Percentiles rank a stretch among this genome's conserved stretches.
Evolutionary conservation across 371 early-diverging fungal genomes (phyloP).

Genomic region (Encephalitozoon cuniculi): DNA sequence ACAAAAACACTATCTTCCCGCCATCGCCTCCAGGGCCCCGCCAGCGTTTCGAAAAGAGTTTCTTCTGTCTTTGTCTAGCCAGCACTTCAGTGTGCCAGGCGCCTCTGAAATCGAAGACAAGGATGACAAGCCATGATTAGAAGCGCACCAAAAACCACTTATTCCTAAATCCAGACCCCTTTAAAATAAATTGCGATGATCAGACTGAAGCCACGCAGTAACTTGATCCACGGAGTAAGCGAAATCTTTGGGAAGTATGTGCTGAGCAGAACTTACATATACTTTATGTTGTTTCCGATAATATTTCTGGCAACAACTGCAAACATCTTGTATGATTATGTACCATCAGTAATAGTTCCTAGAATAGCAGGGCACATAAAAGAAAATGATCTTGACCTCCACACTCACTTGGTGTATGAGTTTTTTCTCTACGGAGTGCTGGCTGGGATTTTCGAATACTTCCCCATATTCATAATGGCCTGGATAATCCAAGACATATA

Average conservation of each 20-base stretch:
- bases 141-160: background rate
- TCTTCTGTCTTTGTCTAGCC: too few relatives aligned
- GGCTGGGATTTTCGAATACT: slow-evolving; percentile 4
- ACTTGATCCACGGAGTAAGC: background rate
- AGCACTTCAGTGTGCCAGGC: too few relatives aligned
- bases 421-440: background rate
- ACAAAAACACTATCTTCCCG: too few relatives aligned
- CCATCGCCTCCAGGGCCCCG: too few relatives aligned
- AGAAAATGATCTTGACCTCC: background rate
- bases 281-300: background rate
- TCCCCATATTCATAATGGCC: slow-evolving; percentile 31
- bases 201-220: background rate
- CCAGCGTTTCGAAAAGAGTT: too few relatives aligned
- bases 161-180: background rate
- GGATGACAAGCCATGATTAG: background rate
- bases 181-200: slow-evolving; percentile 4
- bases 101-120: background rate
- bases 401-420: background rate
- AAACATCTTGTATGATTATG: background rate
- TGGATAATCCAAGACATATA: slow-evolving; percentile 28
- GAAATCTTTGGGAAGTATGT: slow-evolving; percentile 4
- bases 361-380: background rate
- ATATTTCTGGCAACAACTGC: background rate
- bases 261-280: background rate
- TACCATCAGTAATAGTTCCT: background rate